Evolutionary conservation across 2,329 filamentous ascomycete genomes (phyloP), one percentile per base, ranked within the genome.

Genomic region (Metarhizium brunneum): DNA sequence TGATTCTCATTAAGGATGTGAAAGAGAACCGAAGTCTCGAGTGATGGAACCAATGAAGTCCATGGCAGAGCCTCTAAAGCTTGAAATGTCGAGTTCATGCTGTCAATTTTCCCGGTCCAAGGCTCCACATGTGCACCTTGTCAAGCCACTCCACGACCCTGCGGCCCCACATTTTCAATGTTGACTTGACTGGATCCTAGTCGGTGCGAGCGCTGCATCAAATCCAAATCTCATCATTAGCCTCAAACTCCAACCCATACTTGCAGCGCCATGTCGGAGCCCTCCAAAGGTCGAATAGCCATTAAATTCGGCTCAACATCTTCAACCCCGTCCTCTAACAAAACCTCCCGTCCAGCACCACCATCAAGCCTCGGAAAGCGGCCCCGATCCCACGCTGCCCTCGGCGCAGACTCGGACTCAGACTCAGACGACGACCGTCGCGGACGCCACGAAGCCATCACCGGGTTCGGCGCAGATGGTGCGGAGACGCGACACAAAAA

Each of bases 301-400:
- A 80, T 80, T 50, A 79, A 75, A 55, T 72, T 80, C 43, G 73
- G 75, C 40, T 59, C 67, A 6, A 50, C 62, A 10, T 58, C 64
- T 18, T 64, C 67, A 59, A 53, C 59, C 62, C 16, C 61, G n/a
- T 8, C 38, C 2, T 45, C 50, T 62, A 57, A 67, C 42, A 57
- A 62, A 30, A 58, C 64, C 6, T 50, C 49, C 20, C 70, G 68
- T 16, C 62, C 68, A 8, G 65, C 68, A 16, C 73, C 73, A 3
- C 65, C 74, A 0, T 76, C 76, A 4, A 63, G 69, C 4, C 66
- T 81, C 14, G 78, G 78, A 57, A 81, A 81, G 63, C 75, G 77
- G 18, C 66, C 71, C 47, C 72, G 77, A 57, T 61, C 71, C 36
- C 70, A 71, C 57, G 73, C 73, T 20, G 35, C 53, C 29, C 67